Conservation (phyloP, 2,329 filamentous ascomycete species). For the Alternaria ventricosa region DNA sequence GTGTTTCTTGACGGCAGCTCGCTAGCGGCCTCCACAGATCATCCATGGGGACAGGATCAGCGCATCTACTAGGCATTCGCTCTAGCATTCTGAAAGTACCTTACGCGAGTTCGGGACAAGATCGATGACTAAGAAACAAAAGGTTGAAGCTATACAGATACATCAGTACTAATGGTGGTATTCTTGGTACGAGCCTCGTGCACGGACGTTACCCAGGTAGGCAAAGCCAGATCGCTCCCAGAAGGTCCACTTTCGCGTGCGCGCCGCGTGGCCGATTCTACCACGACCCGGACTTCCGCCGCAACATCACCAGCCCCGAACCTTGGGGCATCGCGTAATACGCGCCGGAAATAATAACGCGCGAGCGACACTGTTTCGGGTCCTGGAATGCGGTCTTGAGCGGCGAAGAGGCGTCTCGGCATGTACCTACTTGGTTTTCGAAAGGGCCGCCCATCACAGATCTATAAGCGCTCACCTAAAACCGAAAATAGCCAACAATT, state of each 20-base stretch:
- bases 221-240: background rate
- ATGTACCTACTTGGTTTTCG: background rate
- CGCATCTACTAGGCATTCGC: background rate
- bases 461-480: background rate
- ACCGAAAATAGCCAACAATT: constrained; percentile 13
- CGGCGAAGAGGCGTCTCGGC: background rate
- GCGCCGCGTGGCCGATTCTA: background rate
- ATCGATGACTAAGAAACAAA: background rate
- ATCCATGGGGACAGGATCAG: background rate
- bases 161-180: background rate
- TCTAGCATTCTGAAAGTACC: background rate
- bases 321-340: background rate
- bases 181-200: background rate
- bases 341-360: background rate
- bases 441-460: background rate
- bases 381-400: background rate
- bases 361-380: background rate
- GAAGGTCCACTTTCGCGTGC: background rate
- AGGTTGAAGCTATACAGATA: background rate
- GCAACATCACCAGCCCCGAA: background rate
- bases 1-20: background rate
- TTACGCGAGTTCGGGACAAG: background rate
- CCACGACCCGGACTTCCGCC: background rate
- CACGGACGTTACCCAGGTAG: background rate
- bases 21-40: background rate